Conservation (phyloP, 202 grass and related monocot genomes). For the Dendrocalamus latiflorus region DNA sequence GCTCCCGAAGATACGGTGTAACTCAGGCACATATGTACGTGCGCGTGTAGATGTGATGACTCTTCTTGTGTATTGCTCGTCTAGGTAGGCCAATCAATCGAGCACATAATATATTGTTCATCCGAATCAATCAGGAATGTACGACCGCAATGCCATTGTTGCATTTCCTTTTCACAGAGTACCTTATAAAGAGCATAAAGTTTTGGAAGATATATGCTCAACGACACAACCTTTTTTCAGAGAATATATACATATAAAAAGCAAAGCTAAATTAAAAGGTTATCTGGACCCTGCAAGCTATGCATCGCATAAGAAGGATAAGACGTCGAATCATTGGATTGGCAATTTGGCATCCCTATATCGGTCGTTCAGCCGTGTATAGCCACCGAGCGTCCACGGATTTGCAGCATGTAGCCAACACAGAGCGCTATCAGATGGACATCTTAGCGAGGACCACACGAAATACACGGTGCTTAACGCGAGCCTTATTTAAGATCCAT, state of each 20-base stretch:
- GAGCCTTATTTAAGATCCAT: background rate
- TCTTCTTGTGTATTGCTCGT: too few relatives aligned
- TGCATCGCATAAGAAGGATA: slow-evolving; percentile 32
- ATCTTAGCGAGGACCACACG: slow-evolving; percentile 12
- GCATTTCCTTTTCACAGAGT: background rate
- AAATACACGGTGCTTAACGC: background rate
- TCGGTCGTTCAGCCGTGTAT: background rate
- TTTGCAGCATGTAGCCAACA: slow-evolving; percentile 21
- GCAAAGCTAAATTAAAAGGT: background rate
- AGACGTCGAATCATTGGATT: slow-evolving; percentile 25
- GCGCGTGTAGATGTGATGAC: too few relatives aligned
- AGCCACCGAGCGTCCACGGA: background rate
- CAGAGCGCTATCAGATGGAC: slow-evolving; percentile 22
- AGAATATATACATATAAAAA: background rate
- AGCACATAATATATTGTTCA: background rate
- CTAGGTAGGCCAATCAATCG: too few relatives aligned
- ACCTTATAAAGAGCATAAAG: slow-evolving; percentile 2
- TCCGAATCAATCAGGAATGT: background rate
- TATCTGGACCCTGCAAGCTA: slow-evolving; percentile 12
- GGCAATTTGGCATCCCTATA: background rate
- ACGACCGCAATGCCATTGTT: background rate
- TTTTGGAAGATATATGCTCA: background rate
- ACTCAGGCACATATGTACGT: too few relatives aligned
- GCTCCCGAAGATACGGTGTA: too few relatives aligned
- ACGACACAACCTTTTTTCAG: background rate